A percentile compares a stretch with the other conserved stretches of the same genome.
phyloP scores from a whole-genome alignment of 345 rosid species.

The Xanthoceras sorbifolium region DNA sequence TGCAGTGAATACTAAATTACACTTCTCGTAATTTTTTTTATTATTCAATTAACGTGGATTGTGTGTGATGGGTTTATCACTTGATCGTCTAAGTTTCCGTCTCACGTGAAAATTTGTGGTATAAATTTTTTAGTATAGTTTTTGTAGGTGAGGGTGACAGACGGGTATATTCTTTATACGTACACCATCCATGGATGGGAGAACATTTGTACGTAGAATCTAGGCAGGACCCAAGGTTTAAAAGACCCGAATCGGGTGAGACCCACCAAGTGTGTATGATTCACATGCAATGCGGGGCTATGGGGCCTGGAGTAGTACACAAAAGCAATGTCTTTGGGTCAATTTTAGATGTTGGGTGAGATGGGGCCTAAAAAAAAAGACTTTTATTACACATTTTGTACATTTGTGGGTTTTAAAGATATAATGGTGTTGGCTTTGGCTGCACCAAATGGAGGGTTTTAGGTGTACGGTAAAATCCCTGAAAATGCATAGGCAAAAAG shows the following conservation, averaged over 20 bases:
- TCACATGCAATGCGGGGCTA: slow-evolving; percentile 30
- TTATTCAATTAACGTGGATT: too few species aligned
- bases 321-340: slow-evolving; percentile 22
- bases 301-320: slow-evolving; percentile 20
- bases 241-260: slow-evolving; percentile 19
- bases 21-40: background rate
- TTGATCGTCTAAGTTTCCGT: too few species aligned
- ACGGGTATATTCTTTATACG: background rate
- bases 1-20: background rate
- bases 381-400: background rate
- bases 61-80: too few species aligned
- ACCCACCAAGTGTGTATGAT: slow-evolving; percentile 16
- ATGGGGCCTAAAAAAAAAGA: slow-evolving; percentile 1
- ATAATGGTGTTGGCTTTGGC: background rate
- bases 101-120: background rate
- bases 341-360: slow-evolving; percentile 16
- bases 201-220: slow-evolving; percentile 14
- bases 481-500: slow-evolving; percentile 15
- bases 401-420: background rate
- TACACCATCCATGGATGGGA: background rate
- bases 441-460: slow-evolving; percentile 13
- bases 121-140: background rate
- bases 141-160: background rate
- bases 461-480: slow-evolving; percentile 25
- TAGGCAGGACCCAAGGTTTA: slow-evolving; percentile 21